Evolutionary conservation across 163 green algal genomes (phyloP).

Genomic region (Coccomyxa subellipsoidea): DNA sequence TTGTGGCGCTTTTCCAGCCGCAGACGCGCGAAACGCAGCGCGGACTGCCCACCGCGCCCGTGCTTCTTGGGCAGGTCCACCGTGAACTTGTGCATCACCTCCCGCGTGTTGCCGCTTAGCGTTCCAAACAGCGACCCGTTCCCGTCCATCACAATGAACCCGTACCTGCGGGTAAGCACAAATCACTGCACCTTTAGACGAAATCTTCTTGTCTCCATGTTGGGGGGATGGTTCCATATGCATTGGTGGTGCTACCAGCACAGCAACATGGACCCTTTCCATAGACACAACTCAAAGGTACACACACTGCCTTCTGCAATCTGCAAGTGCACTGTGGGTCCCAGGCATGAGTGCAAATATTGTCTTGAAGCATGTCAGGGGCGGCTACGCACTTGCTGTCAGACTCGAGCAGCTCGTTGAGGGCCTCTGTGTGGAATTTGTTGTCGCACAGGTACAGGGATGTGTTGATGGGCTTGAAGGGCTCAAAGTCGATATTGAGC

Average conservation of each 20-base stretch:
- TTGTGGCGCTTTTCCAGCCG: constrained; percentile 99
- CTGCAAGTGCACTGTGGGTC: no score
- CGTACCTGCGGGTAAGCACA: constrained; percentile 72
- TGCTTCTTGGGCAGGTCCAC: constrained; percentile 99
- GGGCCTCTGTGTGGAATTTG: constrained; percentile 99
- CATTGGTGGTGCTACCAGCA: no score
- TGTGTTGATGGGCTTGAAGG: constrained; percentile 99
- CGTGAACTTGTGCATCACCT: constrained; percentile 92
- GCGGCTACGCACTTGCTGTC: constrained; percentile 86
- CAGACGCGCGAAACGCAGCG: constrained; percentile 96
- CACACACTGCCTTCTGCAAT: no score
- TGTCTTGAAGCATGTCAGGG: no score
- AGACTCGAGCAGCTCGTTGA: constrained; percentile 94
- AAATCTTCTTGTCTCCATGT: no score
- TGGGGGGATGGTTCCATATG: no score
- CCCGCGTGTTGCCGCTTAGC: constrained; percentile 92
- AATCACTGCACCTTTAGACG: not conserved
- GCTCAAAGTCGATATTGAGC: constrained; percentile 99
- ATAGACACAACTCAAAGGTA: no score
- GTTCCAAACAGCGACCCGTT: constrained; percentile 97
- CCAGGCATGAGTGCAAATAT: no score
- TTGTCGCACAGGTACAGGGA: constrained; percentile 99
- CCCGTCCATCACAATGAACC: constrained; percentile 99
- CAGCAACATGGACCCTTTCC: no score
- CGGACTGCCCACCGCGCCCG: constrained; percentile 95